Evolutionary conservation across 352 stramenopile genomes (phyloP), one percentile per base, ranked within the genome.

Genomic region (Pythium pectinolyticum): DNA sequence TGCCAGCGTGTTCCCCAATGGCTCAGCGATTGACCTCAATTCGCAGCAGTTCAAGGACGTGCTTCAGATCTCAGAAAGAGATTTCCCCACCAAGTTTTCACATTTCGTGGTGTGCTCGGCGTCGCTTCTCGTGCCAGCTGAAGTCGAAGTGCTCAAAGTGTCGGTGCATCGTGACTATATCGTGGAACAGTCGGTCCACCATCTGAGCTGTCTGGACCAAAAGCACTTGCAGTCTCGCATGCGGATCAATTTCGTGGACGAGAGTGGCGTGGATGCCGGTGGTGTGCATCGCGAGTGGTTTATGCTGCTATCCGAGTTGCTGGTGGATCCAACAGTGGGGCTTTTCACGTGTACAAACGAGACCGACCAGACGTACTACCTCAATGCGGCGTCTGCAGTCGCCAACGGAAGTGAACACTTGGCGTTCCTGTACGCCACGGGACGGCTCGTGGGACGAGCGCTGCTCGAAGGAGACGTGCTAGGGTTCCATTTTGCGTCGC

Each of bases 391-490:
- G 50, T 93, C 86, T 8, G 53, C 43, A n/a, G 51, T 74, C 10
- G 78, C 90, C 45, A 82, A 82, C 50, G 86, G 80, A 1, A 72
- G 81, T 14, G 82, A 95, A 25, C 84, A 95, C 64, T 57, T 93
- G 41, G 58, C 79, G 31, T 89, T 86, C 62, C 90, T 77, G 62
- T 88, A 82, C 39, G 82, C 75, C 9, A 71, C 69, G 1, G 84
- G 84, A 6, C 70, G 84, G 1, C 50, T 93, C 2, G 41, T 95
- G 5, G 84, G 86, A 0, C 66, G 83, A 11, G 80, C 82, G 19
- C 57, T 92, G 20, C 62, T 93, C 2, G 97, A 99, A 70, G 86
- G 94, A 41, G 94, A 98, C 51, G 76, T 98, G n/a, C 80, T 99
- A 0, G 82, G 88, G 46, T 96, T 96, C 28, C 97, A 99, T 63